Percentiles rank a stretch among this genome's conserved stretches.
Evolutionary conservation across 352 stramenopile species (phyloP).

Genomic region (Globisporangium viniferum): DNA sequence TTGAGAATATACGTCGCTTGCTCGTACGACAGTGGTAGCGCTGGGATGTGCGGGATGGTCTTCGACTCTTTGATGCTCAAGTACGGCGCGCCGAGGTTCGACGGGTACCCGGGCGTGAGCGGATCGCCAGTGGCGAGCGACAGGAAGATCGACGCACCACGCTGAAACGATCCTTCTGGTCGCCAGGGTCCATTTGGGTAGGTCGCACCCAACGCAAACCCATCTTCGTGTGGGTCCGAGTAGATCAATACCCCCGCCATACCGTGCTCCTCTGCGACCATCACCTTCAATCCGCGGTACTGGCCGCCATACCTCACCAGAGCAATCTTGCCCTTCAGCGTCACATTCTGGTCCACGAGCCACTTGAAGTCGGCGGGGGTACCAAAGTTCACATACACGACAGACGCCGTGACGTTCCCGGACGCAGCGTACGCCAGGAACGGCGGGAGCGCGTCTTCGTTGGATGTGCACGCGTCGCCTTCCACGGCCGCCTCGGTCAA

Average conservation of each 20-base stretch:
- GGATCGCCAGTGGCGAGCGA: slow-evolving; percentile 77
- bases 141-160: slow-evolving; percentile 81
- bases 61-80: slow-evolving; percentile 41
- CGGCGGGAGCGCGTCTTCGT: slow-evolving; percentile 50
- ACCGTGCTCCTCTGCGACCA: slow-evolving; percentile 73
- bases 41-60: slow-evolving; percentile 63
- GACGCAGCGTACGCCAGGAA: slow-evolving; percentile 83
- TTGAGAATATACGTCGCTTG: slow-evolving; percentile 78
- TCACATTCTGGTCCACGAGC: slow-evolving; percentile 62
- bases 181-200: slow-evolving; percentile 86
- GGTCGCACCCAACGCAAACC: slow-evolving; percentile 49
- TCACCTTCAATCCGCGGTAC: slow-evolving; percentile 79
- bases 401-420: slow-evolving; percentile 57
- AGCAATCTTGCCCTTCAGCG: slow-evolving; percentile 76
- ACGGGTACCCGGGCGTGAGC: slow-evolving; percentile 41
- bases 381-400: slow-evolving; percentile 90
- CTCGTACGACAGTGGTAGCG: slow-evolving; percentile 73
- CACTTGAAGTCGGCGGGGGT: slow-evolving; percentile 78
- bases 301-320: slow-evolving; percentile 79
- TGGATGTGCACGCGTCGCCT: slow-evolving; percentile 64
- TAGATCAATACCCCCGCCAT: slow-evolving; percentile 86
- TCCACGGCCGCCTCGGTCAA: slow-evolving; percentile 54
- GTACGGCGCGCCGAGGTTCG: slow-evolving; percentile 36
- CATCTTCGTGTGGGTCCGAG: slow-evolving; percentile 85
- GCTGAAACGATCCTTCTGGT: slow-evolving; percentile 74